Evolutionary conservation across 106 monocot genomes (phyloP), one percentile per base, ranked within the genome.

Genomic region (Iris macrosiphon): DNA sequence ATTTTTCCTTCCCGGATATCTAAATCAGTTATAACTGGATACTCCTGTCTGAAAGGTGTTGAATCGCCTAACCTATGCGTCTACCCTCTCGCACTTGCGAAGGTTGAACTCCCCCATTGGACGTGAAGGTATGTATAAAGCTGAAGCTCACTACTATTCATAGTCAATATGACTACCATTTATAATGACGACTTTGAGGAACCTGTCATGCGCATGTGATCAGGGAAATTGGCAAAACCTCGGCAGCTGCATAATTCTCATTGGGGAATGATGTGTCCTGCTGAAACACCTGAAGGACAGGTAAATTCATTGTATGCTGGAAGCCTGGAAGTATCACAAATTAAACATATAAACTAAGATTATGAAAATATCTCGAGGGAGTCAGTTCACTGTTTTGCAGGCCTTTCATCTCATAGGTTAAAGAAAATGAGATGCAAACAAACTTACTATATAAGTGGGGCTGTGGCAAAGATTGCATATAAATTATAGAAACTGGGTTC

Each of bases 231-330:
- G 58, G 96, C 96, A 42, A 98, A 98, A 62, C 96, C 96, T 26
- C 79, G 90, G 10, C 90, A 98, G 57, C 64, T 98, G 53, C 90
- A 98, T 48, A 91, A 91, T 78, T 98, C 90, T 60, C 96, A 87
- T 61, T 91, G 96, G 96, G 96, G 96, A 45, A 98, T 98, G 96
- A 98, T 98, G 90, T 98, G 90, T 62, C 96, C 96, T 72, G 83
- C 90, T 44, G 96, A 98, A 83, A 98, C 90, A 55, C 96, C 96
- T 24, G 96, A 98, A 77, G 96, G 90, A 64, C 90, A 98, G 66
- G 96, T 91, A 71, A 38, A 31, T n/a, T n/a, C n/a, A 2, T 28
- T 59, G 59, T 4, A 7, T 32, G 7, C 1, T 23, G 21, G 35
- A 55, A 31, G 32, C 13, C 9, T n/a, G n/a, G n/a, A n/a, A n/a